These are phyloP conservation scores for Purshia tridentata DNA, from an alignment of 306 rosid species.

Conservation along the genomic window DNA sequence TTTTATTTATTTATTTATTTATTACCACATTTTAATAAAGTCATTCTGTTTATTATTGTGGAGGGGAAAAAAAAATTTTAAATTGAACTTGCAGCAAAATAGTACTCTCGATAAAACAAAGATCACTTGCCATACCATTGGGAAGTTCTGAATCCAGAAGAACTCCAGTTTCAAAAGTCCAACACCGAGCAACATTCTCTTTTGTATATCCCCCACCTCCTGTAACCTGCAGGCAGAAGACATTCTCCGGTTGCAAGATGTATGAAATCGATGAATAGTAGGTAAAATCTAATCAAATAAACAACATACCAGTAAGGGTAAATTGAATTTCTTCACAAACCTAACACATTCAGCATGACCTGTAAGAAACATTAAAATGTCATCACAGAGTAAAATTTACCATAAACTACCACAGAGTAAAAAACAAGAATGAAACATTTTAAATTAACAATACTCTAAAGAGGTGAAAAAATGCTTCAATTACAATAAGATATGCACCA, in stretches of 20 bases:
- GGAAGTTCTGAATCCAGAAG: slow-evolving; percentile 94
- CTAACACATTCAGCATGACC: slow-evolving; percentile 97
- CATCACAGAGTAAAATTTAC: slow-evolving; percentile 19
- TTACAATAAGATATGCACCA: slow-evolving; percentile 73
- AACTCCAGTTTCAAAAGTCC: slow-evolving; percentile 97
- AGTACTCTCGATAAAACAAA: slow-evolving; percentile 11
- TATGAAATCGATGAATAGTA: slow-evolving; percentile 9
- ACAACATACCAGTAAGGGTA: slow-evolving; percentile 84
- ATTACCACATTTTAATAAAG: background rate
- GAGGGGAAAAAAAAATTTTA: background rate
- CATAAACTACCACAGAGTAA: slow-evolving; percentile 1
- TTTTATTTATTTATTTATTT: background rate
- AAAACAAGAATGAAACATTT: background rate
- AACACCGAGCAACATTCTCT: slow-evolving; percentile 98
- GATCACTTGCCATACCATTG: slow-evolving; percentile 54
- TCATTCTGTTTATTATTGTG: background rate
- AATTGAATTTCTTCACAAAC: slow-evolving; percentile 85
- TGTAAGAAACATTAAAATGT: slow-evolving; percentile 34
- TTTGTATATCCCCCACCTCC: slow-evolving; percentile 99
- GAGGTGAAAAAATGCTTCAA: slow-evolving; percentile 24
- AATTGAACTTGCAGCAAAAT: slow-evolving; percentile 13
- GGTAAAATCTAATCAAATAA: slow-evolving; percentile 1
- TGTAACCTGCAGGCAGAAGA: slow-evolving; percentile 63
- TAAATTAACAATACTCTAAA: background rate
- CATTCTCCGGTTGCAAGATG: slow-evolving; percentile 21